Percentiles rank a stretch among this genome's conserved stretches.
Conservation (phyloP, 1,284 basidiomycete genomes). For the Apiotrichum mycotoxinovorans region DNA sequence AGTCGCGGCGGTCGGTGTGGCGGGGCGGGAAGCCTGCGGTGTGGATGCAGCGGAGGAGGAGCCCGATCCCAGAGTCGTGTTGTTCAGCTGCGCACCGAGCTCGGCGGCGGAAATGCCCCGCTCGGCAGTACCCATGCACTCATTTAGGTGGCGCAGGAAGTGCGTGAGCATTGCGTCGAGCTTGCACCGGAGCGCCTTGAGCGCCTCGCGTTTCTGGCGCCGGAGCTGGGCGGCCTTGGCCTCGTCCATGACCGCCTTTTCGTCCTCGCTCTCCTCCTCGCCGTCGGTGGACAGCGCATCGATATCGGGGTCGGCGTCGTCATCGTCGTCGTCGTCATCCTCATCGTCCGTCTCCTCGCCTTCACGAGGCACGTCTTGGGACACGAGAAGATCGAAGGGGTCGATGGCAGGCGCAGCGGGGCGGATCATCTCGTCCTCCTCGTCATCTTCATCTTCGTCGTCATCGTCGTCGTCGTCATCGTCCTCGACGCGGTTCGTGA, state of each 20-base stretch:
- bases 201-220: conserved; percentile 60
- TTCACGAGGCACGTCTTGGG: conserved; percentile 54
- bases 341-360: conserved; percentile 54
- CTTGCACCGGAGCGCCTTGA: conserved; percentile 83
- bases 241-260: conserved; percentile 53
- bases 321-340: conserved; percentile 59
- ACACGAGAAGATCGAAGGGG: conserved; percentile 75
- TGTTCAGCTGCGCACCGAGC: conserved; percentile 31
- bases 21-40: conserved; percentile 25
- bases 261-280: conserved; percentile 58
- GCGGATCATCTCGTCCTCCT: conserved; percentile 26
- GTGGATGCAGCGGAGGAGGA: conserved; percentile 20
- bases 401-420: conserved; percentile 63
- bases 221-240: conserved; percentile 52
- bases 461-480: conserved; percentile 67
- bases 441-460: conserved; percentile 58
- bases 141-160: conserved; percentile 69
- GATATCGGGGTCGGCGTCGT: conserved; percentile 51
- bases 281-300: conserved; percentile 50
- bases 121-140: conserved; percentile 36
- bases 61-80: conserved; percentile 24
- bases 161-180: conserved; percentile 83
- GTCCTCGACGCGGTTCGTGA: conserved; percentile 92
- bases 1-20: conserved; percentile 31
- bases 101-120: conserved; percentile 30